Evolutionary conservation across 305 asterid species (phyloP), one percentile per base, ranked within the genome.

Genomic region (Salvia sclarea): DNA sequence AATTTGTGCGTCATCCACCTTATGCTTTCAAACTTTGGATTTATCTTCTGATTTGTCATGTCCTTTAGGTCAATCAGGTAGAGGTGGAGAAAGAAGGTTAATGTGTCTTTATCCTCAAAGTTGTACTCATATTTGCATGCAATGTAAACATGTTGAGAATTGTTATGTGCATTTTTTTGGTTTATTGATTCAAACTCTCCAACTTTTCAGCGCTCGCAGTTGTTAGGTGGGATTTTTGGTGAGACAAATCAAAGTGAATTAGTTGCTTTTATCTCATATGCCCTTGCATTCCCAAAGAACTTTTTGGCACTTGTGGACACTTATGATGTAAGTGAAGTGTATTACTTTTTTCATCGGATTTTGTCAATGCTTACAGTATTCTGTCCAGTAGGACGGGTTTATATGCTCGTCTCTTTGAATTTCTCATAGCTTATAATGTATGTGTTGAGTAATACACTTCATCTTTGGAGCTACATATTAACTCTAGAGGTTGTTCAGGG

Each of bases 281-380:
- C 98, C 61, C 88, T 92, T 72, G 98, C 98, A 47, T 92, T 92
- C 68, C 98, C 98, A 10, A 67, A 75, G 69, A 79, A 73, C 77
- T 89, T 92, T 77, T 82, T 92, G 85, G 98, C 98, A 66, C 95
- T 92, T 55, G 98, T 92, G 57, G 98, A 92, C 86, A 92, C 98
- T 40, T 92, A 92, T 84, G 98, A 92, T 80, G 98, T 92, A 84
- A 87, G 98, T 75, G 47, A 33, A 70, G 63, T 8, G 4, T 68
- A 14, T 41, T 40, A 37, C 2, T 48, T 35, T 35, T 9, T 48
- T 35, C 61, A 9, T 47, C 35, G 25, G 3, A 21, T 33, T 59
- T 58, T 55, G 10, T 37, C 59, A 30, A 45, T 69, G 57, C 73
- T 28, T 44, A 41, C 16, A 17, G 33, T 43, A 28, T 68, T 45